Evolutionary conservation across 495 filamentous ascomycete genomes (phyloP).

Genomic region (Penicillium soppii): DNA sequence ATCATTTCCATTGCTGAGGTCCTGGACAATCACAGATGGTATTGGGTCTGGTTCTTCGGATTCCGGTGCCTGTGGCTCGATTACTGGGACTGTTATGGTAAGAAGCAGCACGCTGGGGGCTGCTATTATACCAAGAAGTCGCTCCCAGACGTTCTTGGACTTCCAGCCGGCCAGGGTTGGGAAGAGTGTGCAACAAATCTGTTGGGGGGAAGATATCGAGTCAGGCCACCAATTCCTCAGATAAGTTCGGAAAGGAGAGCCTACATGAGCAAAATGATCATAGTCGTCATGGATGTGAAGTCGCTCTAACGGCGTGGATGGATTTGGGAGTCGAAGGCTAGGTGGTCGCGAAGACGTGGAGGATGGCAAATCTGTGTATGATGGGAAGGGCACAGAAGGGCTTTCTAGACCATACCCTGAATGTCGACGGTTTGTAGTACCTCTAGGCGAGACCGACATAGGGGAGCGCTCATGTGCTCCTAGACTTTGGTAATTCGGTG

Average conservation of each 20-base stretch:
- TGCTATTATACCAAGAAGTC: conserved; percentile 72
- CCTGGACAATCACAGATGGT: conserved; percentile 39
- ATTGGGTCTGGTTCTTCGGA: conserved; percentile 32
- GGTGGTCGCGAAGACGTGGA: conserved; percentile 48
- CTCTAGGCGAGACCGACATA: conserved; percentile 33
- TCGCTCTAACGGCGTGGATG: conserved; percentile 49
- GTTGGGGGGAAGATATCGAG: conserved; percentile 60
- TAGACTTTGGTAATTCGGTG: conserved; percentile 34
- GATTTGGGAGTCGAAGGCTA: conserved; percentile 51
- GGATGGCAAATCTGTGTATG: conserved; percentile 45
- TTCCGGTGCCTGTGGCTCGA: conserved; percentile 64
- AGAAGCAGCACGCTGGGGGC: conserved; percentile 88
- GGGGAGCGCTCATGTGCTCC: conserved; percentile 26
- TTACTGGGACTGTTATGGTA: conserved; percentile 88
- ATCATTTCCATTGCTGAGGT: conserved; percentile 23
- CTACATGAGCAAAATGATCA: conserved; percentile 18
- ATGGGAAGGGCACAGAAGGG: conserved; percentile 49
- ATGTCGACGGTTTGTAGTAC: conserved; percentile 13
- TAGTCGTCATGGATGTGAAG: conserved; percentile 31
- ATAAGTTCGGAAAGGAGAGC: conserved; percentile 1
- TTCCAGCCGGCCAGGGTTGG: conserved; percentile 81
- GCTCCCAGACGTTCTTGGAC: conserved; percentile 74
- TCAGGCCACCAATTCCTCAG: conserved; percentile 72
- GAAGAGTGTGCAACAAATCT: conserved; percentile 76
- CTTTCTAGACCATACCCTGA: conserved; percentile 19